Percentiles rank a stretch among this genome's conserved stretches.
phyloP scores from a whole-genome alignment of 1,284 basidiomycete species.

The Ustilago hordei region DNA sequence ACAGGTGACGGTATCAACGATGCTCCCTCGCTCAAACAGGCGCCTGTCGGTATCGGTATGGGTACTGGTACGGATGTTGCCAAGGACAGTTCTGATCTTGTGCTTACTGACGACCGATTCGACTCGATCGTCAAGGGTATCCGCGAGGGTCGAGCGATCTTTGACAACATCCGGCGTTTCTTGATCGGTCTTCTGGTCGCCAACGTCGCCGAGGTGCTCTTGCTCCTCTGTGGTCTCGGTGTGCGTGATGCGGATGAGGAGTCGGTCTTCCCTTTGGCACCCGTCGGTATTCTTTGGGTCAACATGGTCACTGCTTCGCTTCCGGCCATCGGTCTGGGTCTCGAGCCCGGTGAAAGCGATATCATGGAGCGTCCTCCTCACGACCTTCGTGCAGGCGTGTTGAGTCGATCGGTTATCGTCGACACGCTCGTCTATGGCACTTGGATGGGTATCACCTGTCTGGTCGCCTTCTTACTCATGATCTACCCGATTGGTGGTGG shows the following conservation, averaged over 20 bases:
- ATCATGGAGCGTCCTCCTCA: constrained; percentile 63
- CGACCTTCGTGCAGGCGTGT: constrained; percentile 57
- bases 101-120: constrained; percentile 65
- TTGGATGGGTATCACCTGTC: constrained; percentile 61
- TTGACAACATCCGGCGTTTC: constrained; percentile 66
- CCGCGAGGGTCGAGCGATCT: constrained; percentile 61
- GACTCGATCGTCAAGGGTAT: constrained; percentile 62
- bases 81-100: constrained; percentile 72
- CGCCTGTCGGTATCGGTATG: constrained; percentile 75
- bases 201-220: constrained; percentile 64
- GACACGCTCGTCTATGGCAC: constrained; percentile 63
- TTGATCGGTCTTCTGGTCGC: constrained; percentile 61
- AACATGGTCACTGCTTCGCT: constrained; percentile 63
- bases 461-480: constrained; percentile 61
- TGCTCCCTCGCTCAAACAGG: constrained; percentile 74
- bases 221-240: constrained; percentile 62
- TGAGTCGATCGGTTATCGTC: constrained; percentile 57
- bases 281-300: constrained; percentile 62
- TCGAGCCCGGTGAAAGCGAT: constrained; percentile 56
- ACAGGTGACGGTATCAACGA: constrained; percentile 75
- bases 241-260: constrained; percentile 58
- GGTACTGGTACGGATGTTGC: constrained; percentile 80
- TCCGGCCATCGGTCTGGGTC: constrained; percentile 63
- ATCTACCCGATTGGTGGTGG: constrained; percentile 61
- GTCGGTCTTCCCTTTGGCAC: constrained; percentile 61